phyloP scores from a whole-genome alignment of 2,329 filamentous ascomycete species.

The Fulvia fulva region DNA sequence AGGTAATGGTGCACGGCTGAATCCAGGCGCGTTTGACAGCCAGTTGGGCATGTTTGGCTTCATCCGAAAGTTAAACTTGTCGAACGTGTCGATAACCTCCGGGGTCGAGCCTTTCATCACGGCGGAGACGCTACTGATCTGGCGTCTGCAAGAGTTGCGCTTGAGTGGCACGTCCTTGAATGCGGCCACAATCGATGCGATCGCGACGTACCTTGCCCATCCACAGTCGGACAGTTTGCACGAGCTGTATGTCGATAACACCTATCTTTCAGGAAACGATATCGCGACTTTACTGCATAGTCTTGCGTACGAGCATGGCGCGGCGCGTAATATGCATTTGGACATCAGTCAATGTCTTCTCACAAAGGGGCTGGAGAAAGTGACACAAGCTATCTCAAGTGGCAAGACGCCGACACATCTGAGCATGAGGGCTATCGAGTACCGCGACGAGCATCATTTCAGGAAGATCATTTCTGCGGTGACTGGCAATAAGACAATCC shows the following conservation, averaged over 20 bases:
- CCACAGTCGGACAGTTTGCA: constrained; percentile 55
- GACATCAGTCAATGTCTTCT: constrained; percentile 63
- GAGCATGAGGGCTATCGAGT: constrained; percentile 66
- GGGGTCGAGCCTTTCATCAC: constrained; percentile 61
- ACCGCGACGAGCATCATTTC: constrained; percentile 62
- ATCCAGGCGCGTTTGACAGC: constrained; percentile 60
- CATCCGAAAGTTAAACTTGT: constrained; percentile 63
- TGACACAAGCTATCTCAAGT: constrained; percentile 50
- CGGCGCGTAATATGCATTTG: constrained; percentile 58
- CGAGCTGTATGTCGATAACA: constrained; percentile 63
- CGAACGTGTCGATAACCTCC: constrained; percentile 60
- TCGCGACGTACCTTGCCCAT: constrained; percentile 55
- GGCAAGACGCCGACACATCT: constrained; percentile 59
- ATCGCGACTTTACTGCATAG: constrained; percentile 62
- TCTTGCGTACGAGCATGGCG: constrained; percentile 48
- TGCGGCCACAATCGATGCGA: constrained; percentile 59
- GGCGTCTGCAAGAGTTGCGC: constrained; percentile 63
- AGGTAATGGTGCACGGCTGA: constrained; percentile 61
- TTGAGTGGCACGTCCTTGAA: constrained; percentile 62
- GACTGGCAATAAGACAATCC: constrained; percentile 59
- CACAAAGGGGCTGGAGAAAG: constrained; percentile 48
- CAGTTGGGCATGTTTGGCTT: constrained; percentile 64
- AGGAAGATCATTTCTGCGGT: constrained; percentile 60
- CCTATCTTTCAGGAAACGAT: constrained; percentile 61
- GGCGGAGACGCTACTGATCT: constrained; percentile 62